Evolutionary conservation across 208 protist genomes (phyloP).

Genomic region (Blastocrithidia nonstop): DNA sequence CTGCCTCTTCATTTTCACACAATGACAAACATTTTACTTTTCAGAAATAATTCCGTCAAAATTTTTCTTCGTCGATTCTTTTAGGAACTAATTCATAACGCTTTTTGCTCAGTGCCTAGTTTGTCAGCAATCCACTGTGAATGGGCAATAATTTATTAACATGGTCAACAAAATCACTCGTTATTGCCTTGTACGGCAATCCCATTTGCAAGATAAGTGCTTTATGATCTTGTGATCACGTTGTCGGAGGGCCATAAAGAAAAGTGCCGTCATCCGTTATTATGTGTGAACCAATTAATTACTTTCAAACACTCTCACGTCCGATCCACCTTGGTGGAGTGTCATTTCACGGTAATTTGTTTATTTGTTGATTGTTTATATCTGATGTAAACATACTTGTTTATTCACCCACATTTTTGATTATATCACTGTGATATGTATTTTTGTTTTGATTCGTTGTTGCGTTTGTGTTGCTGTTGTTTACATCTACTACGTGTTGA

Average conservation of each 20-base stretch:
- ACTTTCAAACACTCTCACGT: slow-evolving; percentile 32
- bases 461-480: no score
- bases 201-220: slow-evolving; percentile 40
- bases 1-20: slow-evolving; percentile 46
- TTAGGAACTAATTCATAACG: slow-evolving; percentile 61
- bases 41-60: slow-evolving; percentile 81
- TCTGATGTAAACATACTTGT: no score
- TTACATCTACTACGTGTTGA: no score
- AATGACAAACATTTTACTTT: slow-evolving; percentile 43
- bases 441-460: no score
- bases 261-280: slow-evolving; percentile 40
- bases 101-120: slow-evolving; percentile 17
- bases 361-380: no score
- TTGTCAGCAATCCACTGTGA: slow-evolving; percentile 34
- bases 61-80: slow-evolving; percentile 43
- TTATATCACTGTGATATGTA: no score
- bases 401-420: no score
- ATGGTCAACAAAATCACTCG: slow-evolving; percentile 19
- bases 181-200: slow-evolving; percentile 18
- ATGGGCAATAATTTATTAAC: slow-evolving; percentile 48
- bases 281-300: slow-evolving; percentile 22
- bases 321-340: slow-evolving; percentile 37
- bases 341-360: slow-evolving; percentile 39
- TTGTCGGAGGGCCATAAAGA: slow-evolving; percentile 32
- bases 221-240: slow-evolving; percentile 26